Conservation (phyloP, 1,284 basidiomycete species). For the Boletus coffeatus region DNA sequence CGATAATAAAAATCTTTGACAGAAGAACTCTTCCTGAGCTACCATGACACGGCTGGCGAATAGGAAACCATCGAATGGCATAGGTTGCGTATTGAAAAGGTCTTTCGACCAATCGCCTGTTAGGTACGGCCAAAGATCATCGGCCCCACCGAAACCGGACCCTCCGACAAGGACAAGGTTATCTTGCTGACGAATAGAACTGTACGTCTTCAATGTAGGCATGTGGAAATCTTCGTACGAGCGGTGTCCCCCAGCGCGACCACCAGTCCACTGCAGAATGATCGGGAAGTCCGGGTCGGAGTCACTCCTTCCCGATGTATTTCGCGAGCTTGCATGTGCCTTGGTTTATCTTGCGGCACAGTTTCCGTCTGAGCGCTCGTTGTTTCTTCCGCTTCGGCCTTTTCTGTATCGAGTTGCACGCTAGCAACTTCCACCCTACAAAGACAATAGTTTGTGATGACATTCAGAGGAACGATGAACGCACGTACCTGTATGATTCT, state of each 20-base stretch:
- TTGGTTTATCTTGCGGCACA: neutral
- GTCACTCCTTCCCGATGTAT: neutral
- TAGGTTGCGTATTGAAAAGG: conserved; percentile 83
- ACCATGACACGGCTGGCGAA: conserved; percentile 98
- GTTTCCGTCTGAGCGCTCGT: neutral
- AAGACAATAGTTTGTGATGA: neutral
- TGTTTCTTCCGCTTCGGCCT: conserved; percentile 28
- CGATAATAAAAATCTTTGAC: conserved; percentile 96
- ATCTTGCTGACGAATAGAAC: conserved; percentile 79
- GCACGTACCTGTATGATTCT: conserved; percentile 42
- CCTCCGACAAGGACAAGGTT: conserved; percentile 93
- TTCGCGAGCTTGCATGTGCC: conserved; percentile 30
- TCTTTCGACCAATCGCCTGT: conserved; percentile 92
- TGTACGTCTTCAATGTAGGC: conserved; percentile 89
- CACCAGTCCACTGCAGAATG: conserved; percentile 98
- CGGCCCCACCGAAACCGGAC: conserved; percentile 94
- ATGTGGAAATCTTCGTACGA: conserved; percentile 99
- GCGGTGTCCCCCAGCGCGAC: conserved; percentile 98
- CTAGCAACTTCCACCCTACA: conserved; percentile 42
- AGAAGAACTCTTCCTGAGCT: conserved; percentile 85
- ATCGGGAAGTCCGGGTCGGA: conserved; percentile 97
- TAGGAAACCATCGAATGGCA: conserved; percentile 98
- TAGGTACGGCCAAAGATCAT: conserved; percentile 97
- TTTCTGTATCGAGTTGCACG: conserved; percentile 49
- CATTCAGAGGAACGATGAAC: neutral